These are phyloP conservation scores for Cyclotella baltica DNA, from an alignment of 108 stramenopile species.

Conservation along the genomic window DNA sequence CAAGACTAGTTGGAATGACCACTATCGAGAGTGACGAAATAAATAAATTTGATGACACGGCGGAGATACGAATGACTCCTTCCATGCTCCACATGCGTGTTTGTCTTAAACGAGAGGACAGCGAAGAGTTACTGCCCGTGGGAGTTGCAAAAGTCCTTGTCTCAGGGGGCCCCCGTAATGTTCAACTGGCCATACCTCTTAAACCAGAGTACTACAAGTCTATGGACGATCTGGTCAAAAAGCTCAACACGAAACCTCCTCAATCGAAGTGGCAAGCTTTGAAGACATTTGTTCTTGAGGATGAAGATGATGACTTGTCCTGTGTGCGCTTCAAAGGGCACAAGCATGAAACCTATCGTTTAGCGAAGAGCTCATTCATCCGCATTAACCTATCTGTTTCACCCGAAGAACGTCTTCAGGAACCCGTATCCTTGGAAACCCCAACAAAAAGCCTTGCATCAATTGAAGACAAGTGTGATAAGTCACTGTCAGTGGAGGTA, in stretches of 20 bases:
- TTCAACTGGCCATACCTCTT: constrained; percentile 4
- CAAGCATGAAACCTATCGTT: constrained; percentile 7
- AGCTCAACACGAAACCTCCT: constrained; percentile 4
- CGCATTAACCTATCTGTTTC: not conserved
- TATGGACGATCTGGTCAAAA: not conserved
- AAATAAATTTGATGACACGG: not conserved
- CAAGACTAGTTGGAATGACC: not conserved
- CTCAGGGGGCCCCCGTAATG: not conserved
- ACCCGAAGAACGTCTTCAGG: no score
- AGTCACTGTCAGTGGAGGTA: no score
- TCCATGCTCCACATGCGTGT: constrained; percentile 1
- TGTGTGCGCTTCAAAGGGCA: constrained; percentile 4
- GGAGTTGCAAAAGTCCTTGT: not conserved
- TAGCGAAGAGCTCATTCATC: not conserved
- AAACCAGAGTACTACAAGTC: constrained; percentile 12
- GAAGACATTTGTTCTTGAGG: constrained; percentile 6
- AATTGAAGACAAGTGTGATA: no score
- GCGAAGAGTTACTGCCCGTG: not conserved
- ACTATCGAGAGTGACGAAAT: not conserved
- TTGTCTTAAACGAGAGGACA: constrained; percentile 9
- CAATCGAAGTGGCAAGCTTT: constrained; percentile 1
- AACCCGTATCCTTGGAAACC: no score
- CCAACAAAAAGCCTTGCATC: no score
- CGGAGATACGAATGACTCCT: not conserved
- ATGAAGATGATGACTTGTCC: not conserved